Evolutionary conservation across 495 filamentous ascomycete genomes (phyloP).

Genomic region (Xylaria palmicola): DNA sequence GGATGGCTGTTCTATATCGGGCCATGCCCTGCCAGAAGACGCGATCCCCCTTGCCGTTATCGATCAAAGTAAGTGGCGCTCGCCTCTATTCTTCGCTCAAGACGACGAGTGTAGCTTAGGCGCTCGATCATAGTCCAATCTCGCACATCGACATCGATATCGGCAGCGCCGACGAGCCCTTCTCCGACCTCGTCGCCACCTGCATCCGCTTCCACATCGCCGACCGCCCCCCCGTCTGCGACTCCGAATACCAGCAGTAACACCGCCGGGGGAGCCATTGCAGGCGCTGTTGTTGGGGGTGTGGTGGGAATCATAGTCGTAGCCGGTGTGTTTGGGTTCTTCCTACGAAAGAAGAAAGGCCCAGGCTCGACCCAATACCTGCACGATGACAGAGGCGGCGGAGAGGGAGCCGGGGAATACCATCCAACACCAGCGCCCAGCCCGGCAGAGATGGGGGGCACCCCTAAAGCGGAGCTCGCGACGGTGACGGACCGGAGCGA

Average conservation of each 20-base stretch:
- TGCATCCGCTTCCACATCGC: neutral
- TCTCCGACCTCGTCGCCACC: neutral
- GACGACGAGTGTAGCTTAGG: neutral
- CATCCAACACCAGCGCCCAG: neutral
- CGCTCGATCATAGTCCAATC: neutral
- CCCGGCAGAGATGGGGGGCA: neutral
- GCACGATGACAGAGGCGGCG: neutral
- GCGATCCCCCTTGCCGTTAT: slow-evolving; percentile 19
- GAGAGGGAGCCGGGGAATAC: neutral
- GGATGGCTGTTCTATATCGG: slow-evolving; percentile 18
- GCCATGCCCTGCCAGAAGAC: slow-evolving; percentile 7
- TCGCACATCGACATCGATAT: neutral
- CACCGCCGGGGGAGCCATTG: slow-evolving; percentile 9
- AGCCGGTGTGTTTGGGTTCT: slow-evolving; percentile 5
- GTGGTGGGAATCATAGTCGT: slow-evolving; percentile 11
- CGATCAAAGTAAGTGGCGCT: slow-evolving; percentile 14
- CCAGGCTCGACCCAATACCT: neutral
- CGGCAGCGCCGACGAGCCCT: neutral
- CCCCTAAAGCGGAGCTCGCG: neutral
- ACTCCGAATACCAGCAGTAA: neutral
- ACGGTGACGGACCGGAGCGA: neutral
- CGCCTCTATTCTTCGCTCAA: neutral
- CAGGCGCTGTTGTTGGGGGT: slow-evolving; percentile 16
- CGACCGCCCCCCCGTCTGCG: neutral
- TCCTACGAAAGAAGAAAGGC: slow-evolving; percentile 12